Base-by-base conservation (phyloP, 2,329 filamentous ascomycete genomes). In the Phaeomoniella chlamydospora region DNA sequence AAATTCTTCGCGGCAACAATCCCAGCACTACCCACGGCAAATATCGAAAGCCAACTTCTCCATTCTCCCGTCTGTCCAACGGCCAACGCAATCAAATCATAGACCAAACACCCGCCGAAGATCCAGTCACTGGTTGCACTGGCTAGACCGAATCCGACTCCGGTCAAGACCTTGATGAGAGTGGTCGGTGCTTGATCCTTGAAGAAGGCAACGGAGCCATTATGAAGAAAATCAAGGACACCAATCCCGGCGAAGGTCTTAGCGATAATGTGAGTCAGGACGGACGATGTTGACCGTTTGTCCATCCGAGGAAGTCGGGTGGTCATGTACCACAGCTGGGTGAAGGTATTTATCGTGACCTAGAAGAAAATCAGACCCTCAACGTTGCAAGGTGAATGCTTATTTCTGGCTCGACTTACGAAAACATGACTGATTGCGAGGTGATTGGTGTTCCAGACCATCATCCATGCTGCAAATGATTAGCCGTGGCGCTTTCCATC, bases 181-280 rank as follows among this genome's bases (percentile, higher is more conserved):
- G 52, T 54, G 9, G 53, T 61, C 1, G 70, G 66, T 2, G 59
- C 50, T 16, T 65, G 52, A 34, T 65, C 60, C 19, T 64, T 58
- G 49, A 64, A 72, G 48, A 68, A 75, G 1, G 68, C 71, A 0
- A 69, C 69, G 0, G 62, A 62, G 2, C 65, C 65, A 44, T 75
- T 76, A 54, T 75, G 71, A 29, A 76, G 49, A 9, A 75, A 54
- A 43, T 76, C 72, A 3, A 76, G 56, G 2, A 74, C 63, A 4
- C 70, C 71, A 38, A 75, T 74, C 4, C 72, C 71, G 0, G 70
- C 70, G 44, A 74, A 75, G 0, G 70, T 72, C 49, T 74, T 74
- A 9, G 67, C 57, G 3, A 73, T 69, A 35, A 72, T 47, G 46
- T 76, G 68, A 0, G 70, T 75, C 30, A 76, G 63, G 30, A 72